Base-by-base conservation (phyloP, 1,284 basidiomycete species). In the Ceratorhiza oryzae-sativae region DNA sequence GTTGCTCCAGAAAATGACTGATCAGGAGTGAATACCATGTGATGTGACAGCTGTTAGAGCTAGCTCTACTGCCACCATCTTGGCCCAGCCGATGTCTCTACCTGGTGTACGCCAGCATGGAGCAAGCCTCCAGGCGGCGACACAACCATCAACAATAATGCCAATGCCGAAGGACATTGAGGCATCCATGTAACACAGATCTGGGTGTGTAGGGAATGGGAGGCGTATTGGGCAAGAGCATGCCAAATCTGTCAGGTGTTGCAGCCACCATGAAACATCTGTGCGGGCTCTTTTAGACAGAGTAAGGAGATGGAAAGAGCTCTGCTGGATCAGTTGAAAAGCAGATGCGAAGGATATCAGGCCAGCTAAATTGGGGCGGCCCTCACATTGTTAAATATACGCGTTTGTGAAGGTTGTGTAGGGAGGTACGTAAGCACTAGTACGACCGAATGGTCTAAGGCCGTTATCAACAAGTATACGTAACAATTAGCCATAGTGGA, bases 31-130 rank as follows among this genome's bases (percentile, higher is more conserved):
- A 10, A 30, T 36, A 1, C 73, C 68, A 8, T 36, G 25, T 8
- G 45, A 42, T 1, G 56, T 45, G 2, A 78, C n/a, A 8, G 63
- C 48, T 1, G 60, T 65, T 0, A 78, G 62, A 0, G 76, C 72
- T 1, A 83, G 74, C 72, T 84, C 80, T 3, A 83, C 75, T 0
- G 80, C 82, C 36, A 39, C 74, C 51, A 81, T 79, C 73, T 84
- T 82, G 0, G 79, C 82, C 83, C 83, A 84, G 1, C 80, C 78
- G 49, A 83, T 84, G 62, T 85, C 77, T 1, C 77, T 60, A 0
- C 75, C 73, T 3, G 76, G 58, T 0, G 68, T 15, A 27, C 78
- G 75, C 80, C 80, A 82, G 1, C 74, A 74, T 0, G 56, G 18
- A 0, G 23, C 20, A 20, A 82, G 77, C 3, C 51, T 56, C 81